phyloP scores from a whole-genome alignment of 2,329 filamentous ascomycete species.

The Phoma herbarum region DNA sequence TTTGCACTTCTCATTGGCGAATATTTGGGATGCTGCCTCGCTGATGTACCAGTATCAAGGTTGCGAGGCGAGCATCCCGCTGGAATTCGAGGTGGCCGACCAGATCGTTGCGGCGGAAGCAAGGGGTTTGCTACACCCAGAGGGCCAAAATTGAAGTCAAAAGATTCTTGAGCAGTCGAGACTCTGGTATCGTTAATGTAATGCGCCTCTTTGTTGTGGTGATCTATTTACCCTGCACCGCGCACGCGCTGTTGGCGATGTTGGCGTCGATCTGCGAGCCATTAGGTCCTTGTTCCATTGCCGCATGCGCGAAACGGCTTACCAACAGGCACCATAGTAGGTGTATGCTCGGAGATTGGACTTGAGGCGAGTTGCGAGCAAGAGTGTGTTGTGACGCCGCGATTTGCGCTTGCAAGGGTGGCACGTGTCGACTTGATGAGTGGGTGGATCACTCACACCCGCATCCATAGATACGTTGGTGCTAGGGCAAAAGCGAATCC shows the following conservation, averaged over 20 bases:
- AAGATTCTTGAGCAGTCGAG: slow-evolving; percentile 59
- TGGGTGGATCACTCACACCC: no score
- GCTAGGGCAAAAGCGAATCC: no score
- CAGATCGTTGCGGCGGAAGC: slow-evolving; percentile 36
- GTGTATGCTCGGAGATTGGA: slow-evolving; percentile 26
- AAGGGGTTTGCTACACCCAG: slow-evolving; percentile 39
- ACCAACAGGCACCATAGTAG: slow-evolving; percentile 48
- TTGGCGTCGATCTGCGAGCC: slow-evolving; percentile 59
- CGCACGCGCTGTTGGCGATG: slow-evolving; percentile 65
- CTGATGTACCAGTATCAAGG: slow-evolving; percentile 33
- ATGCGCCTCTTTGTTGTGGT: background rate
- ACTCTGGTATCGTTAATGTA: slow-evolving; percentile 50
- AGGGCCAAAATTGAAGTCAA: slow-evolving; percentile 55
- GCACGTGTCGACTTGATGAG: slow-evolving; percentile 19
- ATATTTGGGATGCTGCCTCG: slow-evolving; percentile 40
- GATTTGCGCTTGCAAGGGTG: slow-evolving; percentile 25
- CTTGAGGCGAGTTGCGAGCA: slow-evolving; percentile 27
- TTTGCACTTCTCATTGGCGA: slow-evolving; percentile 37
- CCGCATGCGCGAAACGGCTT: slow-evolving; percentile 4
- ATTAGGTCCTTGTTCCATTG: slow-evolving; percentile 15
- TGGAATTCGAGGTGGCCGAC: slow-evolving; percentile 40
- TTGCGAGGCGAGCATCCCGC: slow-evolving; percentile 31
- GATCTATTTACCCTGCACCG: slow-evolving; percentile 61
- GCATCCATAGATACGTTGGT: no score
- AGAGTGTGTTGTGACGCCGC: slow-evolving; percentile 30